These are phyloP conservation scores for Mucor irregularis DNA, from an alignment of 371 early-diverging fungal genomes.

Conservation along the genomic window DNA sequence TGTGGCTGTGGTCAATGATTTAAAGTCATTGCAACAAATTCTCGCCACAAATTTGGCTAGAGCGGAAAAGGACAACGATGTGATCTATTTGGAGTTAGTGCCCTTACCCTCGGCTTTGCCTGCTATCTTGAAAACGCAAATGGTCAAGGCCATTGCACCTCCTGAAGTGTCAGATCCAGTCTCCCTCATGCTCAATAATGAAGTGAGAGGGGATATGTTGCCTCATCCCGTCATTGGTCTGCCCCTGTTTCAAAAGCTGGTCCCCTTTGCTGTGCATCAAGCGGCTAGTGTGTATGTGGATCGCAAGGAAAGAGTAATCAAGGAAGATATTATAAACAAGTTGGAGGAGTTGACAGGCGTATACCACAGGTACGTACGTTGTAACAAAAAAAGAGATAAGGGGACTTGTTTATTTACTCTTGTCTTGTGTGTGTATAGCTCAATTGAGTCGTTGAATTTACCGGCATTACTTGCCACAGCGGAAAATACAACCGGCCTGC, in stretches of 20 bases:
- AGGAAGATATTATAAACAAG: slow-evolving; percentile 59
- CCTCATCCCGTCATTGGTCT: slow-evolving; percentile 61
- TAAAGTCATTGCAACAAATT: slow-evolving; percentile 55
- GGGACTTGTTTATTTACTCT: neutral
- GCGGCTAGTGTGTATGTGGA: slow-evolving; percentile 83
- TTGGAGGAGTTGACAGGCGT: slow-evolving; percentile 65
- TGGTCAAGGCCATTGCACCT: slow-evolving; percentile 64
- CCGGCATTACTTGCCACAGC: slow-evolving; percentile 71
- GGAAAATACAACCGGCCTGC: slow-evolving; percentile 69
- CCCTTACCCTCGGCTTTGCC: slow-evolving; percentile 63
- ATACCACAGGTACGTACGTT: slow-evolving; percentile 38
- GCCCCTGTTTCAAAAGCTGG: slow-evolving; percentile 82
- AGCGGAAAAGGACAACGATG: slow-evolving; percentile 89
- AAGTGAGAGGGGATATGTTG: slow-evolving; percentile 9
- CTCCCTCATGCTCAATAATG: slow-evolving; percentile 49
- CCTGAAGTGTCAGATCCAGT: slow-evolving; percentile 42
- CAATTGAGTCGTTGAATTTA: slow-evolving; percentile 69
- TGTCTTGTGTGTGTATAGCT: slow-evolving; percentile 23
- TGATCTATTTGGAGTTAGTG: slow-evolving; percentile 81
- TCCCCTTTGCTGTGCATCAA: slow-evolving; percentile 90
- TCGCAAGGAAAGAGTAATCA: slow-evolving; percentile 76
- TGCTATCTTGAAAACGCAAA: slow-evolving; percentile 62
- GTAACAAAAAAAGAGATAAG: no score
- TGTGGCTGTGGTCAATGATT: slow-evolving; percentile 37
- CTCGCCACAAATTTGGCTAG: slow-evolving; percentile 62